These are phyloP conservation scores for Melanogaster broomeanus DNA, from an alignment of 768 basidiomycete species.

Conservation along the genomic window DNA sequence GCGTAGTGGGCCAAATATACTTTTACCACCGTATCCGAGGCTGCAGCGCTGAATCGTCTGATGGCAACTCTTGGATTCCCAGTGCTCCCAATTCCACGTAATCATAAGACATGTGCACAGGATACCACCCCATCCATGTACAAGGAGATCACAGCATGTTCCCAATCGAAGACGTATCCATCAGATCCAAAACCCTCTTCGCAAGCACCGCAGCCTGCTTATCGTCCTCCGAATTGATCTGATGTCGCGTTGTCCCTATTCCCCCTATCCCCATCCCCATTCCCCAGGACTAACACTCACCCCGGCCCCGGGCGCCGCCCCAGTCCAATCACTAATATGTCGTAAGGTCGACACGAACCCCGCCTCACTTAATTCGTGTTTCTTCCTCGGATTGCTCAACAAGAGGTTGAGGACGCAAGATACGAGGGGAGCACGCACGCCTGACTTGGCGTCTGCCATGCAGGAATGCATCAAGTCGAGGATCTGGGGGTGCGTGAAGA, in stretches of 20 bases:
- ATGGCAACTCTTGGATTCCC: no score
- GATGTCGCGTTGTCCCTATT: slow-evolving; percentile 19
- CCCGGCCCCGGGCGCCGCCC: slow-evolving; percentile 10
- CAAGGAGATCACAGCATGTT: slow-evolving; percentile 19
- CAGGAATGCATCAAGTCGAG: slow-evolving; percentile 55
- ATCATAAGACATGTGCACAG: no score
- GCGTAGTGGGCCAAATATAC: no score
- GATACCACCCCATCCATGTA: no score
- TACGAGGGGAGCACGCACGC: slow-evolving; percentile 61
- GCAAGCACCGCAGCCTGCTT: slow-evolving; percentile 59
- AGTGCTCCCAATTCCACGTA: no score
- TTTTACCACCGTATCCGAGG: no score
- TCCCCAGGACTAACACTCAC: slow-evolving; percentile 32
- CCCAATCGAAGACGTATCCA: slow-evolving; percentile 35
- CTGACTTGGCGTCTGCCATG: slow-evolving; percentile 59
- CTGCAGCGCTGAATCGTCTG: no score
- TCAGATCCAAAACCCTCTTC: slow-evolving; percentile 52
- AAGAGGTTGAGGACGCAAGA: slow-evolving; percentile 61
- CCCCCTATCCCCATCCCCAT: slow-evolving; percentile 10
- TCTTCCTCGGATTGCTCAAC: slow-evolving; percentile 36
- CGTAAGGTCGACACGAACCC: slow-evolving; percentile 47
- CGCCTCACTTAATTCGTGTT: slow-evolving; percentile 42
- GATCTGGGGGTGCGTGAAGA: slow-evolving; percentile 53
- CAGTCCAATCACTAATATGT: slow-evolving; percentile 44
- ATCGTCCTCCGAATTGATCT: slow-evolving; percentile 56